Percentiles rank a stretch among this genome's conserved stretches.
These are phyloP conservation scores for Centaurea solstitialis DNA, from an alignment of 129 eudicot species.

Conservation along the genomic window DNA sequence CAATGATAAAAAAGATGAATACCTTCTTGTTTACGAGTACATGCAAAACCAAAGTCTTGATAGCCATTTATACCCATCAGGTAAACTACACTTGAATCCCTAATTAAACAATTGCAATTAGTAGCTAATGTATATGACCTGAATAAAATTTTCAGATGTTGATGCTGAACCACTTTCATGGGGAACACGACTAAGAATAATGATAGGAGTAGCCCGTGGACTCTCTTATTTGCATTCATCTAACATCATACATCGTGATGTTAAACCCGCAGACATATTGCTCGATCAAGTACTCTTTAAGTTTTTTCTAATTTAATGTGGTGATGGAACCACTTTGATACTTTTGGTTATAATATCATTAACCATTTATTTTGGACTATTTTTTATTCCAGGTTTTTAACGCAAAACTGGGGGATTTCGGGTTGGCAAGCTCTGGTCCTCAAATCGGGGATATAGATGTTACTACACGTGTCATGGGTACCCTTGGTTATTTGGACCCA, in stretches of 20 bases:
- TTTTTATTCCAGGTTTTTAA: conserved; percentile 28
- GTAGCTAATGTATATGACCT: background rate
- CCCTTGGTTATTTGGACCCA: conserved; percentile 26
- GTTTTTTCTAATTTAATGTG: background rate
- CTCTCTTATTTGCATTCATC: conserved; percentile 26
- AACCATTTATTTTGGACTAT: background rate
- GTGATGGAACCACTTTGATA: conserved; percentile 9
- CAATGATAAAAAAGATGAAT: background rate
- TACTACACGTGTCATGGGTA: conserved; percentile 20
- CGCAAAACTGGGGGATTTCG: conserved; percentile 36
- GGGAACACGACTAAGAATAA: conserved; percentile 22
- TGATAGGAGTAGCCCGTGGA: conserved; percentile 32
- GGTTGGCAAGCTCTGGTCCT: conserved; percentile 20
- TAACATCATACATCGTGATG: conserved; percentile 14
- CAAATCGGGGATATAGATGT: conserved; percentile 17
- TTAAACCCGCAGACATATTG: conserved; percentile 18
- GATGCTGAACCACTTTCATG: conserved; percentile 29
- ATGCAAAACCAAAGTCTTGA: conserved; percentile 25
- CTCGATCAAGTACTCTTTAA: conserved; percentile 27
- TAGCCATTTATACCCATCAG: conserved; percentile 2
- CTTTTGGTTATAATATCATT: background rate
- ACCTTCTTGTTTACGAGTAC: conserved; percentile 34
- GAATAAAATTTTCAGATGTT: conserved; percentile 4
- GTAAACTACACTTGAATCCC: background rate
- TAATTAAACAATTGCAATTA: background rate